Conservation (phyloP, 2,329 filamentous ascomycete species). For the Camptophora hylomeconis region DNA sequence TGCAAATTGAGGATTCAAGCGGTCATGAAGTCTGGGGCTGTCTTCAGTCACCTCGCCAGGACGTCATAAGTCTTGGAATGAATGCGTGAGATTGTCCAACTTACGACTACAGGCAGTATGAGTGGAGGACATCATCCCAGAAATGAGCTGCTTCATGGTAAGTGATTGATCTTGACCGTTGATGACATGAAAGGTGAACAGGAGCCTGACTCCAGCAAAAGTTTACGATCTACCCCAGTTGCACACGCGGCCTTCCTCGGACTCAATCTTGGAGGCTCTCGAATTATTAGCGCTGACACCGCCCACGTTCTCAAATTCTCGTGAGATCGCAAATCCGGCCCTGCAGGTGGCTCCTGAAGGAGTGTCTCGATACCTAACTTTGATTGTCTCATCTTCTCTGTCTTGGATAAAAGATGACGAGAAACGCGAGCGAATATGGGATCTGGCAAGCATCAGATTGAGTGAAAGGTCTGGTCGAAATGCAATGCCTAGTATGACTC, state of each 20-base stretch:
- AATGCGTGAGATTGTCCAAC: too few species aligned
- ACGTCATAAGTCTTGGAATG: too few species aligned
- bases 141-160: conserved; percentile 2
- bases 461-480: conserved; percentile 74
- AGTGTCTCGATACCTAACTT: conserved; percentile 33
- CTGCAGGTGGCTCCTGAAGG: conserved; percentile 26
- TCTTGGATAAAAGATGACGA: conserved; percentile 33
- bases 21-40: too few species aligned
- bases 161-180: conserved; percentile 1
- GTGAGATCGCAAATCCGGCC: conserved; percentile 18
- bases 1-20: too few species aligned
- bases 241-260: conserved; percentile 59
- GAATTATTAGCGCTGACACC: conserved; percentile 53
- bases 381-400: conserved; percentile 32
- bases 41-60: too few species aligned
- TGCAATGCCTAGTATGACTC: conserved; percentile 50
- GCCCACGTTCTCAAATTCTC: conserved; percentile 30
- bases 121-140: too few species aligned
- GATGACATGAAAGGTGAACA: conserved; percentile 1
- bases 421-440: conserved; percentile 44
- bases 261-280: conserved; percentile 53
- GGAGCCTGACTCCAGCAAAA: not conserved
- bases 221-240: conserved; percentile 70
- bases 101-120: too few species aligned
- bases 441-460: conserved; percentile 63